Evolutionary conservation across 2,329 filamentous ascomycete species (phyloP), one percentile per base, ranked within the genome.

Genomic region (Calonectria pauciramosa): DNA sequence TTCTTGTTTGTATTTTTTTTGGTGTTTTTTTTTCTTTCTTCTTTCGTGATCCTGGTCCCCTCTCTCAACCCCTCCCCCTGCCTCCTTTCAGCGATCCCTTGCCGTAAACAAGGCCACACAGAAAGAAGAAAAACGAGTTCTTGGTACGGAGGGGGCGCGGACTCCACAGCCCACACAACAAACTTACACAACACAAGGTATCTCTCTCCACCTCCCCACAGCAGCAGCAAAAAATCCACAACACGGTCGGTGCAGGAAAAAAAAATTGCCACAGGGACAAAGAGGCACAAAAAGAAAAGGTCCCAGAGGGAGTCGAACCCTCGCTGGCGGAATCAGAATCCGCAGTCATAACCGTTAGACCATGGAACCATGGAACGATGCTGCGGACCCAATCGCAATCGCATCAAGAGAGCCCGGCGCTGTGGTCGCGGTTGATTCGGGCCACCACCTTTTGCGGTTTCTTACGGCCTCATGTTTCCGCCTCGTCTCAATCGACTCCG

Each of bases 261-360:
- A 59, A 49, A 49, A 28, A 28, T 52, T 16, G 34, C 20, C 41
- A 47, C 41, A n/a, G 20, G 41, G 41, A 36, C 2, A 32, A 38
- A 32, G 28, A 54, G 5, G n/a, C 52, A 64, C 52, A 64, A 76
- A 76, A 77, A 76, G 18, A 11, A 69, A 51, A 77, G 75, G 75
- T 77, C 67, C 65, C 74, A 67, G 75, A 70, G 75, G 75, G 75
- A 77, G 75, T 77, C 75, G 75, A 76, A 77, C 73, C 73, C 76
- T 76, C 73, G 75, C 75, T 78, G 69, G 70, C 71, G 75, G 75
- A 77, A 77, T 77, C 75, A 77, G 75, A 77, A 77, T 77, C 75
- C 75, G 75, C 75, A 77, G 75, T 77, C 75, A 77, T 77, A 70
- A 66, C 75, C 74, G 76, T 78, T 78, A 77, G 75, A 77, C 74